phyloP scores from a whole-genome alignment of 2,329 filamentous ascomycete species.

The Knoxdaviesia proteae region DNA sequence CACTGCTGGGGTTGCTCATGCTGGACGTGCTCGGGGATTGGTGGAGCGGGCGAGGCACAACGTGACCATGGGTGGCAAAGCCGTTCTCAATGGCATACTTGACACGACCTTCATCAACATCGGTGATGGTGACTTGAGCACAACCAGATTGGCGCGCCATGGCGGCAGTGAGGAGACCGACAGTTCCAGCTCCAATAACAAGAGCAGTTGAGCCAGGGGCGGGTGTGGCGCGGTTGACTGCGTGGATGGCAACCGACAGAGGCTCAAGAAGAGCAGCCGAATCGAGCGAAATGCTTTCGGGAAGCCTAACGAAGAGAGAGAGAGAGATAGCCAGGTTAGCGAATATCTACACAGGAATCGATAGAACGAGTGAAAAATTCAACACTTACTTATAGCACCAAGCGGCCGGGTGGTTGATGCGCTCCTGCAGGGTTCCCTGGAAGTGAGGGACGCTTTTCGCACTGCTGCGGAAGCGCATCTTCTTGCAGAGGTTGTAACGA shows the following conservation, averaged over 20 bases:
- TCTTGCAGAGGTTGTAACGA: conserved; percentile 42
- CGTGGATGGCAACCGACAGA: conserved; percentile 39
- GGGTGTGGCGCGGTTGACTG: conserved; percentile 32
- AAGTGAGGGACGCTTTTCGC: conserved; percentile 41
- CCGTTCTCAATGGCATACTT: conserved; percentile 35
- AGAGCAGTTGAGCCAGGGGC: conserved; percentile 32
- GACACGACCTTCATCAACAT: conserved; percentile 37
- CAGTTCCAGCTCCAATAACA: conserved; percentile 44
- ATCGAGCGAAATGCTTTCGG: conserved; percentile 35
- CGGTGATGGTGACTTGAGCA: conserved; percentile 35
- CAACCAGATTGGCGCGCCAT: conserved; percentile 41
- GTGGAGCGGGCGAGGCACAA: conserved; percentile 24
- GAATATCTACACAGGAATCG: background rate
- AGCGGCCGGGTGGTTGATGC: conserved; percentile 38
- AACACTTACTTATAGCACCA: conserved; percentile 28
- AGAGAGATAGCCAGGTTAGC: background rate
- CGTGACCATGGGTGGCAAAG: conserved; percentile 38
- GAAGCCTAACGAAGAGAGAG: conserved; percentile 22
- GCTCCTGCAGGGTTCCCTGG: conserved; percentile 37
- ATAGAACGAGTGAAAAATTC: background rate
- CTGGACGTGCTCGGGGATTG: conserved; percentile 19
- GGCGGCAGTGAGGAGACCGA: conserved; percentile 40
- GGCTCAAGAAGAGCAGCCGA: conserved; percentile 40
- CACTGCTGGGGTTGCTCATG: background rate
- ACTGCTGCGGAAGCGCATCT: conserved; percentile 40